Base-by-base conservation (phyloP, 2,329 filamentous ascomycete genomes). In the Sclerotinia nivalis region DNA sequence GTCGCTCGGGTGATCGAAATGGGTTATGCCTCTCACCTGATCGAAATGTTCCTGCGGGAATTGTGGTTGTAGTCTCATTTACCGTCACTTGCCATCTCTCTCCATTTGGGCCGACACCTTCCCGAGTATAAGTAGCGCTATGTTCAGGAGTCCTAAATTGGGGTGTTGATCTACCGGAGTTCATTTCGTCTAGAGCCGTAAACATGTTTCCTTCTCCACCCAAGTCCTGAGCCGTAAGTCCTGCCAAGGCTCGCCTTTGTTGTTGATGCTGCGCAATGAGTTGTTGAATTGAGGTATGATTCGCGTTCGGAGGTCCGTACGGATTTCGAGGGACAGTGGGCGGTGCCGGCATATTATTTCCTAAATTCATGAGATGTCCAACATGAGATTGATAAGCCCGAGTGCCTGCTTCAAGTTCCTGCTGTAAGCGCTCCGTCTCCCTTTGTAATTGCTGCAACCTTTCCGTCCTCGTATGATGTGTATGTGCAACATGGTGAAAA, bases 1-100 rank as follows among this genome's bases (percentile, higher is more conserved):
- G 72, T 61, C 74, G 70, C 22, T 65, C 60, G 7, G 70, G 65
- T 22, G 66, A 31, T 61, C 72, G 73, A 10, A 50, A 37, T 18
- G 22, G 71, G 47, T 71, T 66, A 37, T 72, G 73, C 61, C 74
- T 71, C 20, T 65, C 60, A 20, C 70, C 61, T 10, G 67, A 22
- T 61, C 72, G 73, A 12, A 55, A 34, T 18, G 55, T n/a, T 13
- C 55, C 55, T 58, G 73, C 62, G 22, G 74, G 76, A 66, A 75
- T 34, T 59, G 74, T 75, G 18, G 75, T 74, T 28, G 74, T 78
- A 2, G 81, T 80, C 71, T 85, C 83, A 74, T 85, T 86, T 67
- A 84, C 80, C 3, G 83, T 85, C 67, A 87, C 80, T 55, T 84
- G 83, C 82, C 83, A 85, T 69, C 84, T 80, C 70, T 85, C 81